Percentiles rank a stretch among this genome's conserved stretches.
Conservation (phyloP, 306 rosid species). For the Vigna unguiculata region DNA sequence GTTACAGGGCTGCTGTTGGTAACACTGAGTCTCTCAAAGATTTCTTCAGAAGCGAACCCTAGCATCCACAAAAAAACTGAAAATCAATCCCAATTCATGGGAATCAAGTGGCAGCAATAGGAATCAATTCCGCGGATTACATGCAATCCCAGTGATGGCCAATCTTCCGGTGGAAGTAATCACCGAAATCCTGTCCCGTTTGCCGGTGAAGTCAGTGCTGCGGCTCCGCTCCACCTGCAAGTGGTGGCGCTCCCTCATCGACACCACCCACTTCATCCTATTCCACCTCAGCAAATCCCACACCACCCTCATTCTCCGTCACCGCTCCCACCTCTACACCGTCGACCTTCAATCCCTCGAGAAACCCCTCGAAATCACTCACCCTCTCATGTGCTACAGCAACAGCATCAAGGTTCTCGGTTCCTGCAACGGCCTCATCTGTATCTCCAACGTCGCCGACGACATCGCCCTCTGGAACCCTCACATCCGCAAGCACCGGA, state of each 20-base stretch:
- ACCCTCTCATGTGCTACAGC: slow-evolving; percentile 83
- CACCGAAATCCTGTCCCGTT: slow-evolving; percentile 54
- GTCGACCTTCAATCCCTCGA: slow-evolving; percentile 2
- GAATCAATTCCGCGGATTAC: background rate
- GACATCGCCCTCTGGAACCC: slow-evolving; percentile 88
- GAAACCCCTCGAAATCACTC: slow-evolving; percentile 56
- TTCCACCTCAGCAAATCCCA: slow-evolving; percentile 55
- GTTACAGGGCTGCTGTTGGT: background rate
- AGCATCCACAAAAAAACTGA: background rate
- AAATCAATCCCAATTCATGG: background rate
- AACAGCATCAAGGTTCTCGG: slow-evolving; percentile 63
- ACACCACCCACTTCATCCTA: slow-evolving; percentile 53
- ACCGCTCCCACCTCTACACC: slow-evolving; percentile 53
- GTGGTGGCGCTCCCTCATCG: slow-evolving; percentile 64
- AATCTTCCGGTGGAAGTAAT: slow-evolving; percentile 73
- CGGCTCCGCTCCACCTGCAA: slow-evolving; percentile 55
- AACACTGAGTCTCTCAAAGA: background rate
- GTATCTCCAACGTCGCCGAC: slow-evolving; percentile 71
- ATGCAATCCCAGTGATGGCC: slow-evolving; percentile 34
- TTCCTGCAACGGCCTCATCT: slow-evolving; percentile 67
- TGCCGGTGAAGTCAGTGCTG: slow-evolving; percentile 57
- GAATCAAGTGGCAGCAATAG: background rate
- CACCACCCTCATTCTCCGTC: slow-evolving; percentile 54
- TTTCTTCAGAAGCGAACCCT: slow-evolving; percentile 35
- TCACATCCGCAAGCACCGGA: slow-evolving; percentile 48